Conservation (phyloP, 2,329 filamentous ascomycete genomes). For the Monosporascus sp. region DNA sequence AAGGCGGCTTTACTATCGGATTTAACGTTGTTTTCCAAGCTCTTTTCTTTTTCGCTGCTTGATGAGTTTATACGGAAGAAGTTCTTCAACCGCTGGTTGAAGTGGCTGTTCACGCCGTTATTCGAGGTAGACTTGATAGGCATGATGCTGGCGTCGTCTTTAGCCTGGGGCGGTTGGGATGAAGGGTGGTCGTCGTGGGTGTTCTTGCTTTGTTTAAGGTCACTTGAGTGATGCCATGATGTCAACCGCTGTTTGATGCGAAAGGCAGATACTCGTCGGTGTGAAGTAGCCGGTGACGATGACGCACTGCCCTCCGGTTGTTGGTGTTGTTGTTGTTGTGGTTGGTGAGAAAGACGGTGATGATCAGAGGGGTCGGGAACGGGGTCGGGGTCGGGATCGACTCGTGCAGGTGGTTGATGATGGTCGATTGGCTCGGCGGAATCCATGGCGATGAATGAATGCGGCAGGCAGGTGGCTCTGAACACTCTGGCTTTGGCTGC, state of each 20-base stretch:
- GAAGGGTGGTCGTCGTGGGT: slow-evolving; percentile 10
- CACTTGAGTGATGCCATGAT: slow-evolving; percentile 28
- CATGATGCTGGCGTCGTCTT: slow-evolving; percentile 30
- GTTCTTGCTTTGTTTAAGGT: slow-evolving; percentile 16
- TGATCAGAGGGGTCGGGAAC: slow-evolving; percentile 13
- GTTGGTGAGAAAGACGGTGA: slow-evolving; percentile 19
- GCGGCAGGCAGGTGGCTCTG: slow-evolving; percentile 7
- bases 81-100: slow-evolving; percentile 64
- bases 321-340: not conserved
- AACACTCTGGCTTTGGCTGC: too few relatives aligned
- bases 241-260: slow-evolving; percentile 27
- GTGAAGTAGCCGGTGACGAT: slow-evolving; percentile 3
- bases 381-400: slow-evolving; percentile 12
- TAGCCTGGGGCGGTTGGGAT: not conserved
- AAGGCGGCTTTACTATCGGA: slow-evolving; percentile 62
- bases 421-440: slow-evolving; percentile 18
- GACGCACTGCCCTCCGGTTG: not conserved
- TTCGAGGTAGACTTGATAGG: slow-evolving; percentile 49
- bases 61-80: slow-evolving; percentile 64
- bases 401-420: not conserved
- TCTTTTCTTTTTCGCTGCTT: slow-evolving; percentile 28
- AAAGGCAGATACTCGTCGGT: slow-evolving; percentile 18
- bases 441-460: slow-evolving; percentile 15
- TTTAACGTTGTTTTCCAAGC: slow-evolving; percentile 33
- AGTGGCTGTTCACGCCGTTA: slow-evolving; percentile 49